Percentiles rank a stretch among this genome's conserved stretches.
These are phyloP conservation scores for Cladosporium austrohemisphaericum DNA, from an alignment of 2,329 filamentous ascomycete genomes.

Conservation along the genomic window DNA sequence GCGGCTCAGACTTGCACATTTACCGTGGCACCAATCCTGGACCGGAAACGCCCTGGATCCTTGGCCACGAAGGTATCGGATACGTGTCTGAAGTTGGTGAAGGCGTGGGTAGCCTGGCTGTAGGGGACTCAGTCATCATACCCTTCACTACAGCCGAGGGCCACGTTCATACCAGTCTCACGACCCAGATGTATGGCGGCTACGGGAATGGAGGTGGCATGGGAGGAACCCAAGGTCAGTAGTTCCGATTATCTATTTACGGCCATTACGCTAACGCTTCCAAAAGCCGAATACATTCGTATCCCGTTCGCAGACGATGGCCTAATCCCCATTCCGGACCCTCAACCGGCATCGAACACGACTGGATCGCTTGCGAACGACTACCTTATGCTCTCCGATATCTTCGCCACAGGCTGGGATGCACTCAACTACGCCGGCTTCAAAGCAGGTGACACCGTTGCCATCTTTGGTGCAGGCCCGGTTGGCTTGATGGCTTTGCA, in stretches of 20 bases:
- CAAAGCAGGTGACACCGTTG: conserved; percentile 67
- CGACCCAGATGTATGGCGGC: conserved; percentile 11
- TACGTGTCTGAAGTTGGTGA: conserved; percentile 18
- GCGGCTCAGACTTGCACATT: conserved; percentile 19
- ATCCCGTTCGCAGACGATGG: conserved; percentile 16
- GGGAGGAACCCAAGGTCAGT: conserved; percentile 10
- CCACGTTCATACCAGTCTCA: conserved; percentile 11
- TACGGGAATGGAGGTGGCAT: conserved; percentile 14
- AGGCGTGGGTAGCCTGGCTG: conserved; percentile 6
- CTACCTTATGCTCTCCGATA: conserved; percentile 51
- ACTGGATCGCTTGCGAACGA: conserved; percentile 7
- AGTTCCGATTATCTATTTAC: too few species aligned
- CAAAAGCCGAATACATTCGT: conserved; percentile 16
- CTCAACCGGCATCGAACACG: conserved; percentile 6
- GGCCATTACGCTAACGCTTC: neutral
- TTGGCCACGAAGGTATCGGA: conserved; percentile 20
- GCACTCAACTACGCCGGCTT: conserved; percentile 75
- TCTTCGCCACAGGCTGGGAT: conserved; percentile 46
- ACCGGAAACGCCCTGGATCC: conserved; percentile 1
- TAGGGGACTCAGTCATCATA: conserved; percentile 19
- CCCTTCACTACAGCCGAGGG: conserved; percentile 15
- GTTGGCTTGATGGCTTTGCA: conserved; percentile 54
- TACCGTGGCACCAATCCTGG: conserved; percentile 19
- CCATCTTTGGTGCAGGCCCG: conserved; percentile 75
- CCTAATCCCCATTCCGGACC: conserved; percentile 4